A percentile compares a stretch with the other conserved stretches of the same genome.
Evolutionary conservation across 2,329 filamentous ascomycete genomes (phyloP).

Genomic region (Hypoxylon sp.): DNA sequence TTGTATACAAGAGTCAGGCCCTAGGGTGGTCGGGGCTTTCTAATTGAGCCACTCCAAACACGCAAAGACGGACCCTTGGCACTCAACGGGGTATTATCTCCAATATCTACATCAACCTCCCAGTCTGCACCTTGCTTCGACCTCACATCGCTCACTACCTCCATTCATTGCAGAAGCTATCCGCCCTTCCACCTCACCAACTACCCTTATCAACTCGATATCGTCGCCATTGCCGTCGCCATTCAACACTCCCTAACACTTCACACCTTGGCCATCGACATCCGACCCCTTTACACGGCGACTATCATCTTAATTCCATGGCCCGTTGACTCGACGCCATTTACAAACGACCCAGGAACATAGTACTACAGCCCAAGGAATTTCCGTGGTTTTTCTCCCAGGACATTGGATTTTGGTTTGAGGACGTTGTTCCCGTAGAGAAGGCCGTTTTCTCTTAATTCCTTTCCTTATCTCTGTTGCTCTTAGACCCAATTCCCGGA

Average conservation of each 20-base stretch:
- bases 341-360: slow-evolving; percentile 48
- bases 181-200: slow-evolving; percentile 33
- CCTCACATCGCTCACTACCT: slow-evolving; percentile 47
- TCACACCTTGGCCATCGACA: slow-evolving; percentile 34
- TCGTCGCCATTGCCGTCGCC: slow-evolving; percentile 38
- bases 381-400: slow-evolving; percentile 48
- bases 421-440: slow-evolving; percentile 51
- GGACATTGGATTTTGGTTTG: slow-evolving; percentile 49
- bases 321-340: slow-evolving; percentile 67
- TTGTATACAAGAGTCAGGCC: slow-evolving; percentile 41
- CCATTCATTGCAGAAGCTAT: slow-evolving; percentile 41
- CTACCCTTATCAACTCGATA: slow-evolving; percentile 27
- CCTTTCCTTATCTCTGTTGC: slow-evolving; percentile 49
- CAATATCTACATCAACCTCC: slow-evolving; percentile 55
- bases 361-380: slow-evolving; percentile 45
- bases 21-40: slow-evolving; percentile 48
- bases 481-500: slow-evolving; percentile 46
- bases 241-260: slow-evolving; percentile 33
- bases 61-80: slow-evolving; percentile 52
- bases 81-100: slow-evolving; percentile 44
- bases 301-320: slow-evolving; percentile 54
- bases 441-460: slow-evolving; percentile 54
- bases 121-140: slow-evolving; percentile 49
- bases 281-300: slow-evolving; percentile 37
- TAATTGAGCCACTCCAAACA: slow-evolving; percentile 55